These are phyloP conservation scores for Pythium plurisporium DNA, from an alignment of 352 stramenopile species.

Conservation along the genomic window DNA sequence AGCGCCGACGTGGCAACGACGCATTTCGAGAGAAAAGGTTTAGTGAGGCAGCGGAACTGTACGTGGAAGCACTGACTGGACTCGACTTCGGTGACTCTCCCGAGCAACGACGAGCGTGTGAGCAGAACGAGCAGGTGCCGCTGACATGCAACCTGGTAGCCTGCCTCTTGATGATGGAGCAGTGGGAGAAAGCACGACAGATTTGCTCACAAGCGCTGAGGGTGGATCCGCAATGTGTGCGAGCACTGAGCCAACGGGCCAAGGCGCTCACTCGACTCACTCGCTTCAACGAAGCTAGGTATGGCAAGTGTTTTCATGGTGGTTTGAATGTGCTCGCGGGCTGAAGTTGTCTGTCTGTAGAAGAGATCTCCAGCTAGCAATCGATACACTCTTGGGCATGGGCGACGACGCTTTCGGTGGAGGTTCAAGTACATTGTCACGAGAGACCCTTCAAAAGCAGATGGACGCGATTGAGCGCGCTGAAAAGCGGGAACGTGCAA, in stretches of 20 bases:
- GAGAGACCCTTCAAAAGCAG: constrained; percentile 41
- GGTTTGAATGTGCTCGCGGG: not conserved
- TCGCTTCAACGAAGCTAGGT: constrained; percentile 65
- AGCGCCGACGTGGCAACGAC: constrained; percentile 44
- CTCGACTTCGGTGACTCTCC: constrained; percentile 50
- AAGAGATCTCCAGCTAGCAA: constrained; percentile 33
- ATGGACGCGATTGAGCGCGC: constrained; percentile 42
- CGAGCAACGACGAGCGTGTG: constrained; percentile 34
- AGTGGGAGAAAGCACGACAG: constrained; percentile 62
- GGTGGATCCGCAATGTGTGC: constrained; percentile 41
- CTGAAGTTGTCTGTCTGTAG: constrained; percentile 16
- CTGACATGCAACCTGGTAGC: constrained; percentile 76
- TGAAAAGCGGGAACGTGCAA: constrained; percentile 31
- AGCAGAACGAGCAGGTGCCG: constrained; percentile 55
- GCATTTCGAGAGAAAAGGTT: constrained; percentile 44
- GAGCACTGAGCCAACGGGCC: constrained; percentile 56
- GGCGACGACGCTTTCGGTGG: no score
- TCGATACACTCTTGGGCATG: constrained; percentile 19
- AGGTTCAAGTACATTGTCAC: not conserved
- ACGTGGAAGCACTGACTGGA: constrained; percentile 64
- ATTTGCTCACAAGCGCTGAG: constrained; percentile 56
- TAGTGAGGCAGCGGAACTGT: constrained; percentile 50
- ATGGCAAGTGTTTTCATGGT: not conserved
- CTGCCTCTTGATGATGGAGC: constrained; percentile 70
- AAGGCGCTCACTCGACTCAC: constrained; percentile 46